Percentiles rank a stretch among this genome's conserved stretches.
Evolutionary conservation across 768 basidiomycete genomes (phyloP).

Genomic region (Psilocybe subaeruginosa): DNA sequence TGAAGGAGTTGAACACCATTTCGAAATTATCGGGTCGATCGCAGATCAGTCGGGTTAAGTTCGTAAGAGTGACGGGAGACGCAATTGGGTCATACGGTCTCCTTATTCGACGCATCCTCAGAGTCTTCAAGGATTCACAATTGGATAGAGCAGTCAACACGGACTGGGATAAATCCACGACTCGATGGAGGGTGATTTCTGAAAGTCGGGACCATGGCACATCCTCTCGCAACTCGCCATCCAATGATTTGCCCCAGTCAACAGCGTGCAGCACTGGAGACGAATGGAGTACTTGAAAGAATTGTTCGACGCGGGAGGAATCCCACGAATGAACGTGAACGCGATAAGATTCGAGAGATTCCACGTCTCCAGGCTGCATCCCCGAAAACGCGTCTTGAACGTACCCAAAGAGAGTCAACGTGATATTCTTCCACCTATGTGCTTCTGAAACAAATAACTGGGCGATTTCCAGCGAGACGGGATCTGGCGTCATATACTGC

Average conservation of each 20-base stretch:
- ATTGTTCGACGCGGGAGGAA: not conserved
- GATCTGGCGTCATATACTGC: slow-evolving; percentile 16
- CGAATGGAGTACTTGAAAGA: slow-evolving; percentile 12
- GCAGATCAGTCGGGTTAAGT: slow-evolving; percentile 9
- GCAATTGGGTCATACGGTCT: not conserved
- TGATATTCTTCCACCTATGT: slow-evolving; percentile 12
- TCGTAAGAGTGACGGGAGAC: not conserved
- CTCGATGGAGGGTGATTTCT: slow-evolving; percentile 10
- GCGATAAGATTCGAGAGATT: slow-evolving; percentile 14
- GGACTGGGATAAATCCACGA: slow-evolving; percentile 2
- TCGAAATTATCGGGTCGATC: not conserved
- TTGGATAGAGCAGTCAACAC: slow-evolving; percentile 1
- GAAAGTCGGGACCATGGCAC: slow-evolving; percentile 12
- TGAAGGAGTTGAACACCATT: slow-evolving; percentile 9
- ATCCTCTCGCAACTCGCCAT: not conserved
- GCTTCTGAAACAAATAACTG: slow-evolving; percentile 9
- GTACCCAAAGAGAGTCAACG: slow-evolving; percentile 1
- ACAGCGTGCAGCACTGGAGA: slow-evolving; percentile 8
- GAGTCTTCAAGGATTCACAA: slow-evolving; percentile 5
- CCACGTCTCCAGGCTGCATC: not conserved
- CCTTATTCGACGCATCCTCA: slow-evolving; percentile 7
- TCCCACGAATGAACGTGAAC: slow-evolving; percentile 10
- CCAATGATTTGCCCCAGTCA: slow-evolving; percentile 16
- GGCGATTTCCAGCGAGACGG: slow-evolving; percentile 8
- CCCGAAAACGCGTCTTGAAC: slow-evolving; percentile 6